phyloP scores from a whole-genome alignment of 2,329 filamentous ascomycete species.

The Colletotrichum euphorbiae region DNA sequence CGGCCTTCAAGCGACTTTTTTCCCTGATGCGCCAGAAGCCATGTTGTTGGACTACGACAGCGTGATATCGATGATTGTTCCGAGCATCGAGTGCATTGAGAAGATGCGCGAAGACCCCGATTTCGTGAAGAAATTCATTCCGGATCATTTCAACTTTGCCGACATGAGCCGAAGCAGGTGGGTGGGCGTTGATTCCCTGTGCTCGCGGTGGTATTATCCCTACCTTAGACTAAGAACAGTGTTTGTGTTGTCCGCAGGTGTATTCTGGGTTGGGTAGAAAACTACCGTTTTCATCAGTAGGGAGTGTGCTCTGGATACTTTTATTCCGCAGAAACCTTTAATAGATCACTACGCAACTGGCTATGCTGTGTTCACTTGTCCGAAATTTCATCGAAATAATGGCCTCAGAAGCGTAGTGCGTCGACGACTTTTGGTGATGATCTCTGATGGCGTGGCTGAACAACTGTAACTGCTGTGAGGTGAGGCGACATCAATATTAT shows the following conservation, averaged over 20 bases:
- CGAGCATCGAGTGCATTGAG: conserved; percentile 6
- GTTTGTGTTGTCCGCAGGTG: not conserved
- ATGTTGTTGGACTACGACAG: conserved; percentile 20
- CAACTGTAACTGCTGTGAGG: no score
- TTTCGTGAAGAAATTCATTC: conserved; percentile 12
- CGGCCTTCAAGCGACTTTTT: conserved; percentile 13
- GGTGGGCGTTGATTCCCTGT: no score
- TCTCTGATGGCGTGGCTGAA: no score
- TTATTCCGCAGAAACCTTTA: not conserved
- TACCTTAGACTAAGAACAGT: no score
- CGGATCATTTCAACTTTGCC: conserved; percentile 28
- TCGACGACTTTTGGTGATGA: no score
- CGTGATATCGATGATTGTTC: conserved; percentile 13
- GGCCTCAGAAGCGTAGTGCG: no score
- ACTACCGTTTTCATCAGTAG: conserved; percentile 1
- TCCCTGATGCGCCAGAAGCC: not conserved
- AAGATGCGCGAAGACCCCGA: conserved; percentile 25
- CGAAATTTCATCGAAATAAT: no score
- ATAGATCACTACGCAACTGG: no score
- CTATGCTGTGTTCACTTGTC: no score
- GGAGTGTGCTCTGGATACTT: not conserved
- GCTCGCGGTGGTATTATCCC: no score
- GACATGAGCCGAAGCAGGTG: conserved; percentile 20
- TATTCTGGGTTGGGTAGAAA: conserved; percentile 16
- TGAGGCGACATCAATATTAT: no score